Evolutionary conservation across 306 rosid species (phyloP).

Genomic region (Castanea crenata): DNA sequence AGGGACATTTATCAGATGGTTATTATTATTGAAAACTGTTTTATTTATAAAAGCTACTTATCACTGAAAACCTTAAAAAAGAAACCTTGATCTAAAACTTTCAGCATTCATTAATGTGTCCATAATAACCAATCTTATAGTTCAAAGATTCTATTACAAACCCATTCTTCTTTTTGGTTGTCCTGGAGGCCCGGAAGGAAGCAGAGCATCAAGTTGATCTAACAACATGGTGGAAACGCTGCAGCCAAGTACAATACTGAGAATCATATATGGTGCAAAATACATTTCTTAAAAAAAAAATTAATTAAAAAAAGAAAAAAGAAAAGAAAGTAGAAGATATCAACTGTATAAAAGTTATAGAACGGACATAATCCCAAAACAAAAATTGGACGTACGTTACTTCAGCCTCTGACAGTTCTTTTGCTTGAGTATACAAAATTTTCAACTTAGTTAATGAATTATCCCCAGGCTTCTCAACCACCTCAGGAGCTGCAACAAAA

Average conservation of each 20-base stretch:
- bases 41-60: too few species aligned
- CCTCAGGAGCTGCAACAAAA: conserved; percentile 71
- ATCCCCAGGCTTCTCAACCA: conserved; percentile 98
- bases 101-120: conserved; percentile 4
- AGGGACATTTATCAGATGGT: background rate
- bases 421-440: conserved; percentile 68
- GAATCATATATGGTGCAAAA: conserved; percentile 15
- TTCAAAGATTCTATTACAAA: conserved; percentile 32
- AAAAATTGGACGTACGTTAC: conserved; percentile 36
- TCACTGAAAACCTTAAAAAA: background rate
- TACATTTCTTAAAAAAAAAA: background rate
- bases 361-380: conserved; percentile 14
- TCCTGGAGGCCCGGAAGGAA: conserved; percentile 78
- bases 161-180: conserved; percentile 86
- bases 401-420: conserved; percentile 81
- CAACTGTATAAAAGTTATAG: conserved; percentile 23
- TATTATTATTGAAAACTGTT: background rate
- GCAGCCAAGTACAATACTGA: conserved; percentile 37
- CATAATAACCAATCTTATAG: conserved; percentile 3
- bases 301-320: background rate
- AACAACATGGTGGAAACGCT: conserved; percentile 58
- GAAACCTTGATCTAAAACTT: background rate
- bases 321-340: conserved; percentile 6
- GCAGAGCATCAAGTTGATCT: conserved; percentile 68
- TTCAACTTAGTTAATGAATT: conserved; percentile 67